Base-by-base conservation (phyloP, 176 grass and related monocot species). In the Canna indica region DNA sequence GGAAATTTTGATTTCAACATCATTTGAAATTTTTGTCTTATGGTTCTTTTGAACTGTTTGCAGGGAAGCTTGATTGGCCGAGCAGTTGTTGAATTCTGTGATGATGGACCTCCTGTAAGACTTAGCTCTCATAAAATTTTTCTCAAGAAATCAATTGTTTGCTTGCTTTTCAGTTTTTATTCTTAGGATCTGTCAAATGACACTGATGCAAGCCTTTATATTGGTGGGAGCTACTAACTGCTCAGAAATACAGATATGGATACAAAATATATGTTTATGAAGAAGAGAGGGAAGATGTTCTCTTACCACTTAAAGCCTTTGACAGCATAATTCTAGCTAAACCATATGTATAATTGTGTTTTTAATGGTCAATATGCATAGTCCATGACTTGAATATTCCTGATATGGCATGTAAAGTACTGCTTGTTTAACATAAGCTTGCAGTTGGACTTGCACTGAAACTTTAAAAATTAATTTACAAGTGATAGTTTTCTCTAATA, bases 11-110 rank as follows among this genome's bases (percentile, higher is more conserved):
- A 5, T 20, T 52, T n/a, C 7, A 18, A 24, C 7, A 3, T 22
- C 50, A 44, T 44, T 11, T 44, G 17, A n/a, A 54, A 54, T 5
- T 54, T n/a, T 18, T 54, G 3, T 54, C n/a, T 26, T 30, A 30
- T 25, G 58, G 11, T 30, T 13, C 31, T 29, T 60, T 7, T 30
- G 10, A 14, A 31, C 58, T 29, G 25, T 82, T 67, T 47, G 29
- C 59, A 96, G 92, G 92, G 92, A 48, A 96, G 91, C 80, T 73
- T 96, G 76, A 91, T 96, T 85, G 88, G 85, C 38, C 86, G 88
- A 77, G 92, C 88, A 70, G 71, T 91, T 48, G 70, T 96, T 69
- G 88, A 96, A 67, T 96, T 84, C 60, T 96, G 92, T 10, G 77
- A 89, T 12, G 58, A 52, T 77, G 85, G 74, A 36, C 92, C 92